Evolutionary conservation across 2,329 filamentous ascomycete species (phyloP).

Genomic region (Daldinia sp.): DNA sequence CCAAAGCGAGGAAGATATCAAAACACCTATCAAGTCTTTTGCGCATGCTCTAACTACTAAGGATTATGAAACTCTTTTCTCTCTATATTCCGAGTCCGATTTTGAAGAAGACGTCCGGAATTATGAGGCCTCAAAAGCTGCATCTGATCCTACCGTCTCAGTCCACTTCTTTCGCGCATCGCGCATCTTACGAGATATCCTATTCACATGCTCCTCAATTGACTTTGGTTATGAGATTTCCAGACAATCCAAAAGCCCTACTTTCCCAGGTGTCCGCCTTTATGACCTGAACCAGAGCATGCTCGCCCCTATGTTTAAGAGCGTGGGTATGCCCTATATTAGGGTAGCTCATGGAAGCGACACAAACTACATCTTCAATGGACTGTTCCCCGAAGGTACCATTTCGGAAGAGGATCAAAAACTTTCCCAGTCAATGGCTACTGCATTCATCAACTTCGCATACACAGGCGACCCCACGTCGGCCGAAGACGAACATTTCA

Average conservation of each 20-base stretch:
- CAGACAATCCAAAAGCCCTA: constrained; percentile 29
- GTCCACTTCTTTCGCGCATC: constrained; percentile 40
- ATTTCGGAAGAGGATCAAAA: background rate
- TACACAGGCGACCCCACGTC: background rate
- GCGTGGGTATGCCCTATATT: constrained; percentile 11
- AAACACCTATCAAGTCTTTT: background rate
- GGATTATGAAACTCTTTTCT: background rate
- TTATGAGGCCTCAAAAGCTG: background rate
- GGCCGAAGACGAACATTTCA: background rate
- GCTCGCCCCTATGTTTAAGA: constrained; percentile 44
- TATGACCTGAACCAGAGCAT: constrained; percentile 51
- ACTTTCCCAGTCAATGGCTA: background rate
- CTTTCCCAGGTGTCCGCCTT: constrained; percentile 39
- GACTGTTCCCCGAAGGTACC: background rate
- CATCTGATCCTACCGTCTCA: constrained; percentile 21
- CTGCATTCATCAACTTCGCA: background rate
- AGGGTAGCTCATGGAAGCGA: background rate
- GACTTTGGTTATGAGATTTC: constrained; percentile 41
- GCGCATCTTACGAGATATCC: constrained; percentile 40
- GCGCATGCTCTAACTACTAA: background rate
- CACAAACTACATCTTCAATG: background rate
- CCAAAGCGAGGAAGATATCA: background rate
- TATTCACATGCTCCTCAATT: constrained; percentile 44
- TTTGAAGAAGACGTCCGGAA: background rate
- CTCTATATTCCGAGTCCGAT: background rate